These are phyloP conservation scores for Aspergillus pseudonomiae DNA, from an alignment of 2,329 filamentous ascomycete species.

Conservation along the genomic window DNA sequence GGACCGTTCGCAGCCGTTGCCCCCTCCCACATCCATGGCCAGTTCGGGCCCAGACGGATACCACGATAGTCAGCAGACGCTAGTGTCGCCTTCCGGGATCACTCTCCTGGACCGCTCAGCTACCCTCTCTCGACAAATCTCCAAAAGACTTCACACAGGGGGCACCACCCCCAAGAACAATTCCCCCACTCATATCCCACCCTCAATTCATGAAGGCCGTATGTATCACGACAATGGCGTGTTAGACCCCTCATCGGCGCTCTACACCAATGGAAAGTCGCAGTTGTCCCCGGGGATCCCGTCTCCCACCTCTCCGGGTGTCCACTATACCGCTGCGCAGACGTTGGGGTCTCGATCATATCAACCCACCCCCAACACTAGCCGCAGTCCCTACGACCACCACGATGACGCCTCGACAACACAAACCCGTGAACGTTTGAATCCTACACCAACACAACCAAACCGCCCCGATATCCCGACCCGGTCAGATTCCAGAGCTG, in stretches of 20 bases:
- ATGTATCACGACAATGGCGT: constrained; percentile 53
- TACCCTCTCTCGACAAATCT: constrained; percentile 71
- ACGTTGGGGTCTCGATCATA: constrained; percentile 50
- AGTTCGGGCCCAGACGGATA: constrained; percentile 26
- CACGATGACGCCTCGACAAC: constrained; percentile 38
- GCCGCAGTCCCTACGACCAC: constrained; percentile 41
- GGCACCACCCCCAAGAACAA: constrained; percentile 73
- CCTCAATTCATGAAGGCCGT: constrained; percentile 68
- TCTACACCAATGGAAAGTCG: constrained; percentile 64
- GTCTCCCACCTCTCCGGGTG: constrained; percentile 49
- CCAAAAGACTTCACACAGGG: constrained; percentile 71
- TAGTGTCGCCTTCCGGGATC: constrained; percentile 36
- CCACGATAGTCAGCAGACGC: constrained; percentile 45
- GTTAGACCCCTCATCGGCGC: constrained; percentile 69
- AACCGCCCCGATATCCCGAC: constrained; percentile 37
- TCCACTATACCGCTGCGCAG: constrained; percentile 41
- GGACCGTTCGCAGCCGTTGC: constrained; percentile 86
- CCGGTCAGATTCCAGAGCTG: constrained; percentile 33
- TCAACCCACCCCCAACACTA: constrained; percentile 33
- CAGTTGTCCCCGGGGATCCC: constrained; percentile 55
- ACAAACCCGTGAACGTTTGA: constrained; percentile 37
- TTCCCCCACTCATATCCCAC: constrained; percentile 72
- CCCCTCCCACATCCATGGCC: constrained; percentile 51
- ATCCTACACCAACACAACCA: constrained; percentile 33
- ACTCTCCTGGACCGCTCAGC: constrained; percentile 45